A percentile compares a stretch with the other conserved stretches of the same genome.
Conservation (phyloP, 2,329 filamentous ascomycete genomes). For the Cladosporium halotolerans region DNA sequence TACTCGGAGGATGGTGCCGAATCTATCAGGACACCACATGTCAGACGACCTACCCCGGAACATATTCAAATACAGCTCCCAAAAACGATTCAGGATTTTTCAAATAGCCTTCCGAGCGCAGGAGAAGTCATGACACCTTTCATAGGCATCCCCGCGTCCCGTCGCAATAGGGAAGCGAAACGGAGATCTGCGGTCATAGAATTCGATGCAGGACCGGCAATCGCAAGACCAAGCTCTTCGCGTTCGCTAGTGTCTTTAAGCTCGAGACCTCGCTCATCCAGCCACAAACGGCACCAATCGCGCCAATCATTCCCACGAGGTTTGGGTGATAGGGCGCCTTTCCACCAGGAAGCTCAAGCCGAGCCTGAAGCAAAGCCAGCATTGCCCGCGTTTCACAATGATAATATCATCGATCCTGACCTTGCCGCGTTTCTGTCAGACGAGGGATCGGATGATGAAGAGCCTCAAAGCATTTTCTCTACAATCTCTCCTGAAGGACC, state of each 20-base stretch:
- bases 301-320: slow-evolving; percentile 76
- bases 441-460: slow-evolving; percentile 77
- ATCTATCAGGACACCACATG: slow-evolving; percentile 19
- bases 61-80: not conserved
- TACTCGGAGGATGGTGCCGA: slow-evolving; percentile 65
- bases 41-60: slow-evolving; percentile 11
- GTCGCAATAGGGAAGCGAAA: slow-evolving; percentile 66
- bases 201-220: slow-evolving; percentile 69
- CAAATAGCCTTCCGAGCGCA: slow-evolving; percentile 20
- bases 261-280: slow-evolving; percentile 67
- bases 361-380: slow-evolving; percentile 58
- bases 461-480: slow-evolving; percentile 78
- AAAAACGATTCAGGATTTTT: slow-evolving; percentile 18
- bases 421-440: slow-evolving; percentile 94
- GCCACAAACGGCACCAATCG: slow-evolving; percentile 79
- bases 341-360: slow-evolving; percentile 67
- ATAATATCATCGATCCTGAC: slow-evolving; percentile 97
- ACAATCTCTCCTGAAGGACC: slow-evolving; percentile 59
- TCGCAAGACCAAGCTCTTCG: slow-evolving; percentile 89
- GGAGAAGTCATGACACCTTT: slow-evolving; percentile 47
- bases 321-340: slow-evolving; percentile 78
- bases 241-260: slow-evolving; percentile 72
- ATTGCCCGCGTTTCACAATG: slow-evolving; percentile 90
- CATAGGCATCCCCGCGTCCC: slow-evolving; percentile 60
- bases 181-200: slow-evolving; percentile 84